These are phyloP conservation scores for Penicillium sp. DNA, from an alignment of 2,329 filamentous ascomycete genomes.

Conservation along the genomic window DNA sequence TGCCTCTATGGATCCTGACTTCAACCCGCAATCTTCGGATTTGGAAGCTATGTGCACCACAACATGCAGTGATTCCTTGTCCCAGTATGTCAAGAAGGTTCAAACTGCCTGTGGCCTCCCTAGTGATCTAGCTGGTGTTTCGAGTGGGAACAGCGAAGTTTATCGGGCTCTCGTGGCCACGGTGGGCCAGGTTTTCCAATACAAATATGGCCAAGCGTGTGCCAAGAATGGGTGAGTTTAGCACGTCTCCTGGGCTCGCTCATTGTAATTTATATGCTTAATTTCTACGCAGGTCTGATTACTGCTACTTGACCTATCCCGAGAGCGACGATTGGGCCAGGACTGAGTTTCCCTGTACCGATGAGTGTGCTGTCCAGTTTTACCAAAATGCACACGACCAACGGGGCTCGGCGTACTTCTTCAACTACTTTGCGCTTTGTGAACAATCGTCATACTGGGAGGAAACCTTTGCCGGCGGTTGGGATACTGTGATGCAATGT, in stretches of 20 bases:
- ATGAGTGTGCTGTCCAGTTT: constrained; percentile 34
- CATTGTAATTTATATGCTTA: constrained; percentile 10
- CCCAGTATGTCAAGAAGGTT: constrained; percentile 31
- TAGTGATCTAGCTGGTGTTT: constrained; percentile 33
- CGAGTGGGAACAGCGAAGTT: constrained; percentile 12
- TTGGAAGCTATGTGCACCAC: constrained; percentile 32
- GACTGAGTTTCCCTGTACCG: constrained; percentile 30
- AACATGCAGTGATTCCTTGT: constrained; percentile 32
- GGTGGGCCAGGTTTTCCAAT: constrained; percentile 31
- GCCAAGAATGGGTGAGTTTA: constrained; percentile 27
- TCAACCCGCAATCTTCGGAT: constrained; percentile 29
- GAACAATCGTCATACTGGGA: constrained; percentile 32
- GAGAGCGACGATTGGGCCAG: constrained; percentile 20
- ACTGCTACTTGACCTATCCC: constrained; percentile 31
- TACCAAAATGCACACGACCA: constrained; percentile 34
- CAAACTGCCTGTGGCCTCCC: constrained; percentile 28
- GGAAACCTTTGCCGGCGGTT: constrained; percentile 31
- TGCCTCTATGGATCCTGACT: constrained; percentile 35
- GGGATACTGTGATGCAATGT: constrained; percentile 28
- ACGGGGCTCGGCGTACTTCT: constrained; percentile 33
- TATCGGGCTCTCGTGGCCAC: constrained; percentile 23
- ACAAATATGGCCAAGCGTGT: constrained; percentile 29
- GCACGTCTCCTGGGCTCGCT: background rate
- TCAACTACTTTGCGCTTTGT: constrained; percentile 30
- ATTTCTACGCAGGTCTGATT: constrained; percentile 25